phyloP scores from a whole-genome alignment of 2,329 filamentous ascomycete species.

The Penicillium sp. region DNA sequence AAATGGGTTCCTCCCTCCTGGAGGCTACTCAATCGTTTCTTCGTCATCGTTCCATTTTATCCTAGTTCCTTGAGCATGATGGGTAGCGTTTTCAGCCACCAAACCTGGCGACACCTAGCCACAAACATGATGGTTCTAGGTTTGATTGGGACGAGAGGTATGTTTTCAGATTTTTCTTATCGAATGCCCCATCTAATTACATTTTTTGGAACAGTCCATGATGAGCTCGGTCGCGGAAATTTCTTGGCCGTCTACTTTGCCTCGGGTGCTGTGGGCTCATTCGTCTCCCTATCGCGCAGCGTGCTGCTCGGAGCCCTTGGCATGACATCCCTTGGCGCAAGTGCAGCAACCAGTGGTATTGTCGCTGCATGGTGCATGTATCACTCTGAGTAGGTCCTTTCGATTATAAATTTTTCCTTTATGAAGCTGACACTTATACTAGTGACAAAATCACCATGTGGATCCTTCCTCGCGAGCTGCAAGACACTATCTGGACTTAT shows the following conservation, averaged over 20 bases:
- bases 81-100: slow-evolving; percentile 54
- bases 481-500: slow-evolving; percentile 39
- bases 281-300: slow-evolving; percentile 42
- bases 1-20: slow-evolving; percentile 49
- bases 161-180: slow-evolving; percentile 8
- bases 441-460: slow-evolving; percentile 41
- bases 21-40: slow-evolving; percentile 53
- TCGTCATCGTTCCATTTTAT: slow-evolving; percentile 48
- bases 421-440: slow-evolving; percentile 1
- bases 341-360: slow-evolving; percentile 47
- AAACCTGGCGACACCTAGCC: slow-evolving; percentile 47
- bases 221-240: slow-evolving; percentile 50
- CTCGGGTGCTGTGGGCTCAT: slow-evolving; percentile 44
- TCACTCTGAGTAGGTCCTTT: slow-evolving; percentile 37
- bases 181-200: neutral
- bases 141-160: slow-evolving; percentile 49
- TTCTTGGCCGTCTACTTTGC: slow-evolving; percentile 51
- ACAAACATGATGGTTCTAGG: slow-evolving; percentile 52
- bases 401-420: neutral
- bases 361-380: slow-evolving; percentile 48
- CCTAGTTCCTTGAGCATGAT: slow-evolving; percentile 50
- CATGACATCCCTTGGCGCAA: slow-evolving; percentile 48
- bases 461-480: slow-evolving; percentile 38
- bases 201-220: slow-evolving; percentile 10
- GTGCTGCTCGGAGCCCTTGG: slow-evolving; percentile 42